These are phyloP conservation scores for Beauveria sp. DNA, from an alignment of 2,329 filamentous ascomycete species.

Conservation along the genomic window DNA sequence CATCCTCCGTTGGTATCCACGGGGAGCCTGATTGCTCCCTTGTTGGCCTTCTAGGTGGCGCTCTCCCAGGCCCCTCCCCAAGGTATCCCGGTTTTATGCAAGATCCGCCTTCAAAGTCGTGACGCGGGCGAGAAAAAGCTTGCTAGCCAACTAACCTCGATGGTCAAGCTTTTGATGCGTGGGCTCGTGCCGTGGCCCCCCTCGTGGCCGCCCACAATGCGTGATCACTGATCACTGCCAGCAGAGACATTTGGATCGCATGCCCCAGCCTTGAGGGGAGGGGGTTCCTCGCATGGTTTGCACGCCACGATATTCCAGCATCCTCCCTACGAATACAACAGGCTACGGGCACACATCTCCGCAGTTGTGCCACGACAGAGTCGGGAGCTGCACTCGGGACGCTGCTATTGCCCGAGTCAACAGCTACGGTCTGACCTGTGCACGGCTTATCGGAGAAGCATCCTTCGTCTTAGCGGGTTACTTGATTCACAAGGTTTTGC, in stretches of 20 bases:
- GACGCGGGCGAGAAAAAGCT: neutral
- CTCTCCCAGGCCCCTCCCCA: neutral
- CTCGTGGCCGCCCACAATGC: neutral
- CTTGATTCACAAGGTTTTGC: neutral
- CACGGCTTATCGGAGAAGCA: neutral
- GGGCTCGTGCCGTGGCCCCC: neutral
- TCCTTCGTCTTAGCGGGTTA: neutral
- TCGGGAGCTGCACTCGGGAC: neutral
- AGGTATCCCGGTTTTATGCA: neutral
- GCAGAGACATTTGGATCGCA: neutral
- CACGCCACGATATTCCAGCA: neutral
- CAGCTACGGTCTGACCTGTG: neutral
- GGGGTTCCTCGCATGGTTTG: no score
- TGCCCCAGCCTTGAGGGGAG: neutral
- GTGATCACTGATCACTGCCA: neutral
- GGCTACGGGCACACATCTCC: neutral
- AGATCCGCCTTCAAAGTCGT: slow-evolving; percentile 1
- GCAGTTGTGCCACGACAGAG: neutral
- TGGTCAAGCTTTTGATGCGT: neutral
- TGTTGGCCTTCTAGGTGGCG: neutral
- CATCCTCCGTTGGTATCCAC: neutral
- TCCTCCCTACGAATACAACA: neutral
- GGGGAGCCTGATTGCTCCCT: neutral
- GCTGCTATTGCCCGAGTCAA: neutral
- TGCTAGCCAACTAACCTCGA: neutral